These are phyloP conservation scores for Backusella tuberculispora DNA, from an alignment of 192 early-diverging fungal genomes.

Conservation along the genomic window DNA sequence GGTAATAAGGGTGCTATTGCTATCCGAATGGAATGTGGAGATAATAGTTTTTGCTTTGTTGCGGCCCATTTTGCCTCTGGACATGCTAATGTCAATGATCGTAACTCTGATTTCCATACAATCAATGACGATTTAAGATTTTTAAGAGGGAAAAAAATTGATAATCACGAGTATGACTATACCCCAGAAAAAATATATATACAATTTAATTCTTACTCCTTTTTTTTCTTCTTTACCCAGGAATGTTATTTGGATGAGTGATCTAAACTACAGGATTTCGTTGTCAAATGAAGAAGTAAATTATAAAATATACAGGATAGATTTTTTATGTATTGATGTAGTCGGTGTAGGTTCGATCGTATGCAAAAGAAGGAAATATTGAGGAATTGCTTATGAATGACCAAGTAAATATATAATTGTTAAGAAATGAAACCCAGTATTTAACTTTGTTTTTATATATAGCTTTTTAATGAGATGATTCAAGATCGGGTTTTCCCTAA, in stretches of 20 bases:
- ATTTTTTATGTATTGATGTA: not conserved
- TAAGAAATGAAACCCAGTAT: not conserved
- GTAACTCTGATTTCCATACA: constrained; percentile 84
- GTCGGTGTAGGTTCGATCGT: constrained; percentile 43
- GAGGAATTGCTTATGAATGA: constrained; percentile 56
- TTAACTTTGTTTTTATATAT: constrained; percentile 25
- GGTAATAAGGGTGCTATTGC: constrained; percentile 98
- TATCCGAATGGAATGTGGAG: constrained; percentile 82
- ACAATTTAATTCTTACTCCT: not conserved
- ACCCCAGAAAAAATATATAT: not conserved
- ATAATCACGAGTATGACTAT: constrained; percentile 75
- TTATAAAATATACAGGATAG: not conserved
- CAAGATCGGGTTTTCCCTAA: constrained; percentile 68
- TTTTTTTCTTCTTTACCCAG: constrained; percentile 30
- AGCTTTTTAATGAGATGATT: constrained; percentile 60
- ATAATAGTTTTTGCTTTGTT: constrained; percentile 88
- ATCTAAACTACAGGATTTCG: constrained; percentile 91
- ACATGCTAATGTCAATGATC: constrained; percentile 70
- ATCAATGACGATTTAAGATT: constrained; percentile 79
- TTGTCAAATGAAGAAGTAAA: constrained; percentile 74
- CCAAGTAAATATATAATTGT: constrained; percentile 51
- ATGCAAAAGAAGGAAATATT: constrained; percentile 49
- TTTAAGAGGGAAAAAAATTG: constrained; percentile 64
- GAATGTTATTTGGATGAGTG: constrained; percentile 84
- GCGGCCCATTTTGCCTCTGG: constrained; percentile 95